Conservation (phyloP, 257 asterid species). For the Buddleja alternifolia region DNA sequence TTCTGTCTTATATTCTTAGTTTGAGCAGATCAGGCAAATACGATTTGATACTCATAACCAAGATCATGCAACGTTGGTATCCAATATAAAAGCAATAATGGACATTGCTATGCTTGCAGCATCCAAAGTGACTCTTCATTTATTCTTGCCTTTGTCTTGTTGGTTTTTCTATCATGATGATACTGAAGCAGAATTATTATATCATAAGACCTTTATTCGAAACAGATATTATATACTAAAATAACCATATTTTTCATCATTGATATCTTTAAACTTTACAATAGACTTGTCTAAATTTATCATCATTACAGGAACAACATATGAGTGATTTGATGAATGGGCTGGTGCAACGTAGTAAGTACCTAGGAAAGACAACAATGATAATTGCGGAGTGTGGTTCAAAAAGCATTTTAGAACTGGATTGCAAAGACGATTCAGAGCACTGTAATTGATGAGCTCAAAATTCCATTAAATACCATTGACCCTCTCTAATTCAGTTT, state of each 20-base stretch:
- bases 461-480: conserved; percentile 1
- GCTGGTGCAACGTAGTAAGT: background rate
- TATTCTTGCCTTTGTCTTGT: background rate
- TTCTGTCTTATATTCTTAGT: too few species aligned
- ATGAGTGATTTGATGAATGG: background rate
- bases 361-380: background rate
- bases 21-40: too few species aligned
- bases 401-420: background rate
- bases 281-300: background rate
- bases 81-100: too few species aligned
- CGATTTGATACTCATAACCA: too few species aligned
- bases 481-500: background rate
- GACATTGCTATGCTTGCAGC: conserved; percentile 1
- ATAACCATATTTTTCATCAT: too few species aligned
- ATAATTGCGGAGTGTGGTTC: background rate
- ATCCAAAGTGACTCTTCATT: conserved; percentile 5
- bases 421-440: background rate
- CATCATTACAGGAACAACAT: background rate
- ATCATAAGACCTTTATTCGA: background rate
- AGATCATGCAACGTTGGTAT: too few species aligned
- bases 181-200: background rate
- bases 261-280: background rate
- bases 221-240: too few species aligned
- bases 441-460: background rate
- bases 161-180: conserved; percentile 5